Conservation (phyloP, 495 filamentous ascomycete genomes). For the Aspergillus bridgeri region DNA sequence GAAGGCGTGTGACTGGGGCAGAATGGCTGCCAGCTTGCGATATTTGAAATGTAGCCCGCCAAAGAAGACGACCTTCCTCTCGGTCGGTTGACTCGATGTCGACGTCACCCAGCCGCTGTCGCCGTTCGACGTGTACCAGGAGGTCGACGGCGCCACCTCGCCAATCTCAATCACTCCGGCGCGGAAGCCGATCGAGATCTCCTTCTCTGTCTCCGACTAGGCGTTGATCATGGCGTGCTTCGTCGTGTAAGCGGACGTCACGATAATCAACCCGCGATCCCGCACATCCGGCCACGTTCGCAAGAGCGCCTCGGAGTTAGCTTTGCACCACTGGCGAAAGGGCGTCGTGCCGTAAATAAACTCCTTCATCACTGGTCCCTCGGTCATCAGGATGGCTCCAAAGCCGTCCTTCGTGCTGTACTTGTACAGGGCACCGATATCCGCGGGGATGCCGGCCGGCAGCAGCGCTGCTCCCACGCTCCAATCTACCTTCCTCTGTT, state of each 20-base stretch:
- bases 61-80: constrained; percentile 8
- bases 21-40: not conserved
- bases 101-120: constrained; percentile 5
- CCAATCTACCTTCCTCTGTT: constrained; percentile 1
- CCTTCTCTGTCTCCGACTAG: constrained; percentile 3
- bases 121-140: constrained; percentile 5
- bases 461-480: not conserved
- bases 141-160: constrained; percentile 1
- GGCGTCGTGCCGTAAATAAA: constrained; percentile 7
- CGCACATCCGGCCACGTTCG: constrained; percentile 2
- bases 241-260: constrained; percentile 2
- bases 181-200: constrained; percentile 4
- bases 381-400: constrained; percentile 6
- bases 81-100: not conserved
- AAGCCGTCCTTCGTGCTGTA: constrained; percentile 4
- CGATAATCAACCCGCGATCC: constrained; percentile 6
- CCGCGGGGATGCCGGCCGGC: not conserved
- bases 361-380: constrained; percentile 3
- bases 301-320: not conserved
- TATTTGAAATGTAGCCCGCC: constrained; percentile 5
- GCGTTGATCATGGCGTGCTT: constrained; percentile 6
- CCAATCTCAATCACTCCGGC: constrained; percentile 6
- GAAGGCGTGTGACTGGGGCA: constrained; percentile 4
- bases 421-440: constrained; percentile 3
- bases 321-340: constrained; percentile 5